A percentile compares a stretch with the other conserved stretches of the same genome.
These are phyloP conservation scores for Daldinia loculata DNA, from an alignment of 495 filamentous ascomycete genomes.

Conservation along the genomic window DNA sequence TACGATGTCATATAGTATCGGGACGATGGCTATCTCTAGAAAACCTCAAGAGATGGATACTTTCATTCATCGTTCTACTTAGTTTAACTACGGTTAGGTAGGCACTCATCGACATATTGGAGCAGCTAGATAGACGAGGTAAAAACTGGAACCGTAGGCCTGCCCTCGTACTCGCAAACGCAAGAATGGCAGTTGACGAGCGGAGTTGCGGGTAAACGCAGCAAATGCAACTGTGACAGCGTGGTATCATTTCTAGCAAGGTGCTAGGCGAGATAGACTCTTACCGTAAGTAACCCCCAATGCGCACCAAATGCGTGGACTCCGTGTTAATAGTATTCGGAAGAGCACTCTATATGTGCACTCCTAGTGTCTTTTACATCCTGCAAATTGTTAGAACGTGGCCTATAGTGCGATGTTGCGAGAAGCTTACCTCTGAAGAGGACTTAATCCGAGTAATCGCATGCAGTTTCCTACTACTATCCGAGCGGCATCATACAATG, in stretches of 20 bases:
- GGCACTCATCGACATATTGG: not conserved
- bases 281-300: not conserved
- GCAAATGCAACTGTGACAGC: not conserved
- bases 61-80: not conserved
- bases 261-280: not conserved
- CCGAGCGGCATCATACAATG: slow-evolving; percentile 80
- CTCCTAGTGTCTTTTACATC: slow-evolving; percentile 1
- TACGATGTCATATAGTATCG: not conserved
- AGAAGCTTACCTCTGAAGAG: slow-evolving; percentile 68
- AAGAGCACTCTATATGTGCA: not conserved
- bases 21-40: not conserved
- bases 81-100: not conserved
- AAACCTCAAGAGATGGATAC: not conserved
- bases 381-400: not conserved
- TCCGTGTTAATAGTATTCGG: not conserved
- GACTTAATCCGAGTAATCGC: slow-evolving; percentile 79
- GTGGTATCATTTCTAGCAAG: not conserved
- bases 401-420: not conserved
- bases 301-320: not conserved
- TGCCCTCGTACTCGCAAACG: not conserved
- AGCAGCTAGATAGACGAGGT: not conserved
- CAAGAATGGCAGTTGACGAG: not conserved
- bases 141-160: not conserved
- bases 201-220: not conserved
- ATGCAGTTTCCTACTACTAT: slow-evolving; percentile 86